Base-by-base conservation (phyloP, 179 eudicot species). In the Pouteria campechiana region DNA sequence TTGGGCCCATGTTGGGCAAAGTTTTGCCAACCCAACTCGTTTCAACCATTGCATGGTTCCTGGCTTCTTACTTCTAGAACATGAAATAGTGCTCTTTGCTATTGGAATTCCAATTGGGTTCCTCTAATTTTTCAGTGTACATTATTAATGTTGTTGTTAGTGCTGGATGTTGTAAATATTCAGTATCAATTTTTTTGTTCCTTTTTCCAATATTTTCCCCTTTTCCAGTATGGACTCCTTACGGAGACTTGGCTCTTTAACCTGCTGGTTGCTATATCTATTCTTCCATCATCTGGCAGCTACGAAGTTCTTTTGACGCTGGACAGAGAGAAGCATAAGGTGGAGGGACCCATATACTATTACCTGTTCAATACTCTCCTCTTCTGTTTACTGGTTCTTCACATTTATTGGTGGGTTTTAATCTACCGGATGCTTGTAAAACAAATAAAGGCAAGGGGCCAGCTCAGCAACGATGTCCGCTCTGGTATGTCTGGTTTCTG, bases 341-440 rank as follows among this genome's bases (percentile, higher is more conserved):
- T 63, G 34, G 76, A 62, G 27, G 95, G 97, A 63, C 90, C 90
- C 31, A 54, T 88, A 50, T 84, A 71, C 61, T 89, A 89, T 67
- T 89, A 85, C 45, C 33, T 89, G 53, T 89, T 89, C 71, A 89
- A 89, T 57, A 67, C 76, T 23, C 90, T 85, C 49, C 73, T 89
- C 34, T 76, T 54, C 55, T 66, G 74, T 59, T 70, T 89, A 58
- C 93, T 85, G 44, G 86, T 85, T 52, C 87, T 89, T 58, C 90
- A 89, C 65, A 67, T 89, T 31, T 89, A 89, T 47, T 89, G 97
- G 95, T 85, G 93, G 90, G 90, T 81, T 58, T 54, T 90, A 38
- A 90, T 90, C 58, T 86, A 70, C 43, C 83, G 95, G 49, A 86
- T 90, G 98, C 94, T 90, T 30, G 95, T 74, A 48, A 85, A 76